Evolutionary conservation across 331 rosid species (phyloP), one percentile per base, ranked within the genome.

Genomic region (Quercus tomentella): DNA sequence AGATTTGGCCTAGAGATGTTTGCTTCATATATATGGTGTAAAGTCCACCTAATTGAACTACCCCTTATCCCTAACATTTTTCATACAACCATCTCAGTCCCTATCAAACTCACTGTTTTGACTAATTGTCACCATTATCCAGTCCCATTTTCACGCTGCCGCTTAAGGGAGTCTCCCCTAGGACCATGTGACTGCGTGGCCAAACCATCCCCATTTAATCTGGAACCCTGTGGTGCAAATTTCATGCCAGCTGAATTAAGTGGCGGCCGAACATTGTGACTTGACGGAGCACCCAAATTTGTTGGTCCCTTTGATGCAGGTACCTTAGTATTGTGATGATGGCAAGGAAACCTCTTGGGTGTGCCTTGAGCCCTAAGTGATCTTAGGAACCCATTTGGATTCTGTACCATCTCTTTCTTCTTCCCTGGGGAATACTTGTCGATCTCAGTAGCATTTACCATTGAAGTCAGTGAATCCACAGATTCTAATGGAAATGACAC

Each of bases 391-490:
- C 18, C 77, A 30, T 83, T 77, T 30, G 70, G 66, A 72, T 69
- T 82, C 76, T 84, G 81, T 18, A 70, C 66, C 41, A 56, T 66
- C 4, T 22, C 71, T 81, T 54, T 67, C 4, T 20, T 28, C 45
- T 65, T 28, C 80, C 43, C 62, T 10, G 72, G 21, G 28, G 37
- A 49, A 66, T 80, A 68, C 60, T 78, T 74, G 81, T 81, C 77
- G 6, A 79, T 66, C 73, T 54, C 79, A 57, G 87, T 43, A 11
- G 75, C 80, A 73, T 77, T 75, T 68, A 79, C 87, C 92, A 80
- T 80, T 37, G 75, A 71, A 49, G 89, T 69, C 76, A 74, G 79
- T 21, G 65, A 56, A 78, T 86, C 90, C 75, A 78, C 83, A n/a
- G 85, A 23, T 56, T 70, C 81, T 21, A 14, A 23, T n/a, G 45